Evolutionary conservation across 164 flowering plant species (phyloP).

Genomic region (Buxus sempervirens): DNA sequence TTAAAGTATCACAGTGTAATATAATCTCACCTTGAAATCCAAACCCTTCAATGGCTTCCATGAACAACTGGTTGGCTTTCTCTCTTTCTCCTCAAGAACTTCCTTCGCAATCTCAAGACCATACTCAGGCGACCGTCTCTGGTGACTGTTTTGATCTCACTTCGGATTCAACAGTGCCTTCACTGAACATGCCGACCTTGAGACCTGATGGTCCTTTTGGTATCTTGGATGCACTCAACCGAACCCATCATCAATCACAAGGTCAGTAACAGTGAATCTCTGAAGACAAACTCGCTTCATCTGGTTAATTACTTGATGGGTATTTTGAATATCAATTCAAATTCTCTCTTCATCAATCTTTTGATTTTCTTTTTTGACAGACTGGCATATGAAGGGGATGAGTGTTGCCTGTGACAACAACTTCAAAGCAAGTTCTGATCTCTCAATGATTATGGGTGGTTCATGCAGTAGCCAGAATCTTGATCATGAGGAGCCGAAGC

Average conservation of each 20-base stretch:
- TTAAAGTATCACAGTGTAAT: background rate
- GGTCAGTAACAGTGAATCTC: conserved; percentile 26
- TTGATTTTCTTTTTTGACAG: conserved; percentile 31
- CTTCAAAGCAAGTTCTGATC: conserved; percentile 44
- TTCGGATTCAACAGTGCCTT: conserved; percentile 44
- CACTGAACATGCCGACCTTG: conserved; percentile 32
- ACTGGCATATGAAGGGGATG: conserved; percentile 60
- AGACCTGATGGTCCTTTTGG: conserved; percentile 40
- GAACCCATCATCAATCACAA: conserved; percentile 48
- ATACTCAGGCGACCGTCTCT: conserved; percentile 25
- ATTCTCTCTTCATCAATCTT: conserved; percentile 7
- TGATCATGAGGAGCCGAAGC: conserved; percentile 58
- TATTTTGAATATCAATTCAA: background rate
- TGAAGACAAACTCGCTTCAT: background rate
- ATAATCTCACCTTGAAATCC: background rate
- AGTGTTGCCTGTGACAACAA: conserved; percentile 24
- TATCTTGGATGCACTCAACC: conserved; percentile 54
- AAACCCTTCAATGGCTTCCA: conserved; percentile 48
- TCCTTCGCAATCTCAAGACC: conserved; percentile 29
- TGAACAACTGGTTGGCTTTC: conserved; percentile 91
- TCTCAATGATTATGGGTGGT: conserved; percentile 40
- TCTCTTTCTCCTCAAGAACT: conserved; percentile 76
- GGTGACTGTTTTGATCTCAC: conserved; percentile 63
- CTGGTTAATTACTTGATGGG: background rate
- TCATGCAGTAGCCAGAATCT: conserved; percentile 37